phyloP scores from a whole-genome alignment of 2,329 filamentous ascomycete genomes.

The Alternaria ethzedia region DNA sequence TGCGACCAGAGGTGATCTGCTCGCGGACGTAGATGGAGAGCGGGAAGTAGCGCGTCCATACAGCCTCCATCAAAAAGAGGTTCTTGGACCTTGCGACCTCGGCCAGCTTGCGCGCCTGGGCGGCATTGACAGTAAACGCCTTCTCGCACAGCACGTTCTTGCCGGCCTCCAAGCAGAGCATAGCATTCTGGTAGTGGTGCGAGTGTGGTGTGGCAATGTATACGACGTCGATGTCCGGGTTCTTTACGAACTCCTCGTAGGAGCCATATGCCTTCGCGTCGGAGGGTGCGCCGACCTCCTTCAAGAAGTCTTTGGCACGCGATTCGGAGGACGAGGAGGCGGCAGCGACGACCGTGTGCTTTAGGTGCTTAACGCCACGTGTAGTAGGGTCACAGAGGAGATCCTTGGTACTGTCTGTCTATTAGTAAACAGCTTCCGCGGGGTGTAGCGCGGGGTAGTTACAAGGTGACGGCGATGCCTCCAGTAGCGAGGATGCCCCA shows the following conservation, averaged over 20 bases:
- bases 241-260: slow-evolving; percentile 80
- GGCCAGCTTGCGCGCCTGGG: slow-evolving; percentile 75
- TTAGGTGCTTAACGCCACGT: slow-evolving; percentile 73
- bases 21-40: slow-evolving; percentile 77
- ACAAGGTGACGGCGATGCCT: slow-evolving; percentile 56
- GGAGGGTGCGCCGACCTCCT: slow-evolving; percentile 70
- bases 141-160: slow-evolving; percentile 94
- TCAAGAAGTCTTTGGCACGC: slow-evolving; percentile 75
- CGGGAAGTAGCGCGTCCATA: slow-evolving; percentile 90
- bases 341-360: slow-evolving; percentile 78
- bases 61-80: slow-evolving; percentile 62
- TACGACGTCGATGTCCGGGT: slow-evolving; percentile 81
- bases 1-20: slow-evolving; percentile 61
- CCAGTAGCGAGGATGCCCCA: slow-evolving; percentile 59
- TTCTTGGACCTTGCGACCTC: slow-evolving; percentile 74
- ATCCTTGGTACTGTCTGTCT: slow-evolving; percentile 65
- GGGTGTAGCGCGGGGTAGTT: slow-evolving; percentile 27
- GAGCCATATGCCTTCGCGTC: slow-evolving; percentile 77
- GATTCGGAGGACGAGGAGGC: slow-evolving; percentile 77
- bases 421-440: slow-evolving; percentile 14
- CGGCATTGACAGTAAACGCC: slow-evolving; percentile 82
- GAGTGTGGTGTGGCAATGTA: slow-evolving; percentile 92
- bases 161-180: slow-evolving; percentile 81
- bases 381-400: slow-evolving; percentile 74
- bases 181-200: slow-evolving; percentile 90